A percentile compares a stretch with the other conserved stretches of the same genome.
Evolutionary conservation across 2,329 filamentous ascomycete species (phyloP).

Genomic region (Penicillium sp.): DNA sequence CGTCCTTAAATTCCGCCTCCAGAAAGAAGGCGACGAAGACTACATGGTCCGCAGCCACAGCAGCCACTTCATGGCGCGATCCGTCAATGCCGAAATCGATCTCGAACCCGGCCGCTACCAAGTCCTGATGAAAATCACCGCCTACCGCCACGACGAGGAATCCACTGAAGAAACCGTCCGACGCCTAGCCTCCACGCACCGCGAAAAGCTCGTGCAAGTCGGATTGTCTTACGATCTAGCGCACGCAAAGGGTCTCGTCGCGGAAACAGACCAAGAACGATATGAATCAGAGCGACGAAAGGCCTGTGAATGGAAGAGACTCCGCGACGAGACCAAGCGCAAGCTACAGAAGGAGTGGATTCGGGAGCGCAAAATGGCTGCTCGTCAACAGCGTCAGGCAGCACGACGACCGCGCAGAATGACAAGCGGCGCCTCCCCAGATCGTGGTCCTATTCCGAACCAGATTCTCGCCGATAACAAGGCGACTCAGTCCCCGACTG

Average conservation of each 20-base stretch:
- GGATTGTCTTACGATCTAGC: conserved; percentile 53
- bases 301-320: conserved; percentile 40
- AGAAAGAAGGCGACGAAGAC: conserved; percentile 63
- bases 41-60: conserved; percentile 62
- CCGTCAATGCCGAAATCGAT: conserved; percentile 75
- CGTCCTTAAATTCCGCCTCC: conserved; percentile 61
- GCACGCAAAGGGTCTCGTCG: conserved; percentile 48
- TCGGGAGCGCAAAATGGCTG: conserved; percentile 42
- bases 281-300: conserved; percentile 39
- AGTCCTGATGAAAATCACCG: conserved; percentile 74
- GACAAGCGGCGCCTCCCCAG: conserved; percentile 13
- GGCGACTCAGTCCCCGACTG: conserved; percentile 34
- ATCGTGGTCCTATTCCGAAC: conserved; percentile 12
- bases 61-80: conserved; percentile 68
- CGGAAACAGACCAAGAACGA: conserved; percentile 45
- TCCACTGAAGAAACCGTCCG: conserved; percentile 71
- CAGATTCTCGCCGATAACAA: conserved; percentile 29
- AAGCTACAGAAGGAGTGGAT: conserved; percentile 48
- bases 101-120: conserved; percentile 76
- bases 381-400: conserved; percentile 37
- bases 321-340: conserved; percentile 44
- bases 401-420: conserved; percentile 31
- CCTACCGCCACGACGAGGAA: conserved; percentile 57
- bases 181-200: conserved; percentile 62
- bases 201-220: conserved; percentile 69